A percentile compares a stretch with the other conserved stretches of the same genome.
These are phyloP conservation scores for Holtermanniella nyarrowii DNA, from an alignment of 768 basidiomycete genomes.

Conservation along the genomic window DNA sequence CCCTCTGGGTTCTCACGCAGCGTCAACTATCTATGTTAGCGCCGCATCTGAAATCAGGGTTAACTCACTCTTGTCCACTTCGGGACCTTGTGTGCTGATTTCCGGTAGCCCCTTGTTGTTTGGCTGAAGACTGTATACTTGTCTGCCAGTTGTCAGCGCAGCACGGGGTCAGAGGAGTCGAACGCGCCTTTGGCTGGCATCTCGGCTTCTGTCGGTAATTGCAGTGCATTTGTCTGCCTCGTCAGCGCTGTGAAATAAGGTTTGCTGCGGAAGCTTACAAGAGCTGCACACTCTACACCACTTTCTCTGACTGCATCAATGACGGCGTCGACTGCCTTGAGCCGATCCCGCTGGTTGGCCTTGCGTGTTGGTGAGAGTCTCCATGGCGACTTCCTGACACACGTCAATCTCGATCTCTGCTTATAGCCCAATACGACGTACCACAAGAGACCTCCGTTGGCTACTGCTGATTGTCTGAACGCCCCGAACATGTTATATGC, in stretches of 20 bases:
- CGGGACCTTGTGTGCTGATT: slow-evolving; percentile 94
- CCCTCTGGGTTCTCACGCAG: slow-evolving; percentile 80
- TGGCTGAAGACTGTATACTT: slow-evolving; percentile 88
- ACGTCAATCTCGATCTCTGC: not conserved
- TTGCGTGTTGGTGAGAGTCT: slow-evolving; percentile 83
- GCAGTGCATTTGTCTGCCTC: slow-evolving; percentile 57
- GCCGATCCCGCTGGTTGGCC: slow-evolving; percentile 74
- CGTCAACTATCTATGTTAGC: slow-evolving; percentile 50
- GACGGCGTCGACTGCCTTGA: slow-evolving; percentile 87
- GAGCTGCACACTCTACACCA: slow-evolving; percentile 62
- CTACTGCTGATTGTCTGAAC: slow-evolving; percentile 48
- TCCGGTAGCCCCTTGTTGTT: slow-evolving; percentile 65
- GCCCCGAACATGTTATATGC: slow-evolving; percentile 86
- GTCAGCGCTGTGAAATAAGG: not conserved
- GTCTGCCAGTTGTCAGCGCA: slow-evolving; percentile 44
- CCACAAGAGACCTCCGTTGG: slow-evolving; percentile 75
- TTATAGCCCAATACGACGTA: slow-evolving; percentile 36
- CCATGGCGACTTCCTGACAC: slow-evolving; percentile 83
- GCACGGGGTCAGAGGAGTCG: not conserved
- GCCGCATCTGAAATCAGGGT: not conserved
- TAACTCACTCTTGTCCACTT: slow-evolving; percentile 80
- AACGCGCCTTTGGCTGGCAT: slow-evolving; percentile 58
- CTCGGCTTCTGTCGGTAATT: slow-evolving; percentile 83
- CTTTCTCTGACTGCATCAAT: slow-evolving; percentile 76
- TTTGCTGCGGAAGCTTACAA: slow-evolving; percentile 50